A percentile compares a stretch with the other conserved stretches of the same genome.
These are phyloP conservation scores for Claviceps pazoutovae DNA, from an alignment of 2,329 filamentous ascomycete species.

Conservation along the genomic window DNA sequence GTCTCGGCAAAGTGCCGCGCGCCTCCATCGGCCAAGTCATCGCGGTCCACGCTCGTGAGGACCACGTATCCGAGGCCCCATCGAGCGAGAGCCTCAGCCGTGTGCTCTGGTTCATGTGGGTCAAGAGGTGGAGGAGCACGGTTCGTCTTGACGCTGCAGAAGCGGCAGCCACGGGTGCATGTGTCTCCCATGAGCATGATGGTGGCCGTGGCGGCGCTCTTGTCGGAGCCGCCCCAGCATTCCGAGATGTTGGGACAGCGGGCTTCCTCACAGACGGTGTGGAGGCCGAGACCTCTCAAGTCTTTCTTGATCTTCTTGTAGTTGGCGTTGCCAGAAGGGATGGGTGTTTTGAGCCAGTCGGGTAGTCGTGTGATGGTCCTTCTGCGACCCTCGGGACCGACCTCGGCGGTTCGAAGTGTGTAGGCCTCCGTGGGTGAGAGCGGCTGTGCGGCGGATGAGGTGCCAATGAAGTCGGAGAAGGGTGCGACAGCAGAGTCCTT, in stretches of 20 bases:
- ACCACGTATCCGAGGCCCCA: slow-evolving; percentile 97
- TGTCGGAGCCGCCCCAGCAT: slow-evolving; percentile 88
- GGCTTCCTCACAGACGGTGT: slow-evolving; percentile 96
- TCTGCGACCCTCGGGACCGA: slow-evolving; percentile 48
- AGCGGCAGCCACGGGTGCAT: slow-evolving; percentile 88
- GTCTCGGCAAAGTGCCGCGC: slow-evolving; percentile 87
- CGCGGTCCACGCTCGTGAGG: slow-evolving; percentile 82
- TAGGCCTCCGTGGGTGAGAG: slow-evolving; percentile 42
- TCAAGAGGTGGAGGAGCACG: slow-evolving; percentile 67
- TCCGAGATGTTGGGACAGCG: slow-evolving; percentile 95
- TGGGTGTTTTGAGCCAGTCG: slow-evolving; percentile 90
- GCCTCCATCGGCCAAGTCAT: slow-evolving; percentile 81
- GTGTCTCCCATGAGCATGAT: slow-evolving; percentile 99
- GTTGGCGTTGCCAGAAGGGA: slow-evolving; percentile 66
- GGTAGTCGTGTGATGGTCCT: slow-evolving; percentile 63
- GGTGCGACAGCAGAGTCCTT: slow-evolving; percentile 43
- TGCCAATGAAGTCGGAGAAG: slow-evolving; percentile 42
- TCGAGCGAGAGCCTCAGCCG: slow-evolving; percentile 76
- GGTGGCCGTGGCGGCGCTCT: slow-evolving; percentile 83
- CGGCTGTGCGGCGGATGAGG: slow-evolving; percentile 25
- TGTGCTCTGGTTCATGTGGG: slow-evolving; percentile 92
- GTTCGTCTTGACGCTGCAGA: slow-evolving; percentile 91
- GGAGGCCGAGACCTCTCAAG: slow-evolving; percentile 72
- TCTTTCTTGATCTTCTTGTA: slow-evolving; percentile 94
- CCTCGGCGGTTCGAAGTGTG: slow-evolving; percentile 46